Conservation (phyloP, 495 filamentous ascomycete genomes). For the Daldinia loculata region DNA sequence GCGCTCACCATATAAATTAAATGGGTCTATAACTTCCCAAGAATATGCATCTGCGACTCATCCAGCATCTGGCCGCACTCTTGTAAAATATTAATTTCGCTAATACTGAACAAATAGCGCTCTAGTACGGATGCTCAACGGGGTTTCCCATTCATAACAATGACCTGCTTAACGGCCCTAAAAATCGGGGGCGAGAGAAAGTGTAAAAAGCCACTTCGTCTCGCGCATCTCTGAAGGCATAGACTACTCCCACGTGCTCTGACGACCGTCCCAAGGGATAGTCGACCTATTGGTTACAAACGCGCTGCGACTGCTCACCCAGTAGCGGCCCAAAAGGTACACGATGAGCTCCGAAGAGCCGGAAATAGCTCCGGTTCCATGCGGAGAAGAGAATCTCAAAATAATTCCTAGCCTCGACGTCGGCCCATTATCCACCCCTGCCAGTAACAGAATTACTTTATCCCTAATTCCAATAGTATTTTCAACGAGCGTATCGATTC, state of each 20-base stretch:
- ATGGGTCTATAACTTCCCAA: neutral
- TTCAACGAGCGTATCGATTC: neutral
- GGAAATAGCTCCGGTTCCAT: conserved; percentile 13
- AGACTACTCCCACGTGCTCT: conserved; percentile 1
- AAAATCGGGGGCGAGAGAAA: conserved; percentile 4
- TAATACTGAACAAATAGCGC: conserved; percentile 1
- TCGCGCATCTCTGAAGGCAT: conserved; percentile 13
- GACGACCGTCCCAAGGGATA: neutral
- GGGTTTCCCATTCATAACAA: conserved; percentile 9
- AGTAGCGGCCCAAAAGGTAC: conserved; percentile 28
- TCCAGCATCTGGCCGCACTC: neutral
- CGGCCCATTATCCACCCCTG: neutral
- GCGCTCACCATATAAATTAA: neutral
- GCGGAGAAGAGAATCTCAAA: conserved; percentile 20
- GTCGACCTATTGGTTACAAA: conserved; percentile 22
- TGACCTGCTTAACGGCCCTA: conserved; percentile 8
- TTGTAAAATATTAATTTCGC: conserved; percentile 1
- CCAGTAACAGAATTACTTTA: neutral
- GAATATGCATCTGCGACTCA: neutral
- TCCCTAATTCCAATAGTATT: neutral
- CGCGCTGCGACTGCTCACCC: conserved; percentile 35
- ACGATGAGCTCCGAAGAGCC: conserved; percentile 9
- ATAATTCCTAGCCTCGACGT: conserved; percentile 4
- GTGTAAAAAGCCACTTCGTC: neutral
- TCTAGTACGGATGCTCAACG: conserved; percentile 9